Evolutionary conservation across 2,329 filamentous ascomycete species (phyloP), one percentile per base, ranked within the genome.

Genomic region (Pestalotiopsis sp.): DNA sequence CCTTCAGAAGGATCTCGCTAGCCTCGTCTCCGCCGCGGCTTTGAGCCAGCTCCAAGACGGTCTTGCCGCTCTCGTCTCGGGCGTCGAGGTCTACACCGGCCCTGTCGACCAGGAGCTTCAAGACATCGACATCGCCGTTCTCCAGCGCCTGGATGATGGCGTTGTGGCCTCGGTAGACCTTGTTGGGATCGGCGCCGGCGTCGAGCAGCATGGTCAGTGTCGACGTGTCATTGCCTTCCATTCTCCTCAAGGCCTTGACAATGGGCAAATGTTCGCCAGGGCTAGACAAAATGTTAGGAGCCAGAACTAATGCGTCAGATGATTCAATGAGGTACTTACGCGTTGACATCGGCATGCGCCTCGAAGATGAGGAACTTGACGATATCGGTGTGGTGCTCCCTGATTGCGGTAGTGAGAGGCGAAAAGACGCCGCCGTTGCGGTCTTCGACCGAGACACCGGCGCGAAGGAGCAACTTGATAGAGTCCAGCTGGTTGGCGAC

Each of bases 391-490:
- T 85, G 84, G 31, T 87, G 82, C 77, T 92, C 90, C 13, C 90
- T 88, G 68, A 92, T 88, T 9, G 89, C 89, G 0, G 89, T 91
- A 0, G 90, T 92, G 3, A 92, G 83, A 0, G 90, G 88, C 0
- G 89, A 91, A 81, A 93, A 93, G 63, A 92, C 91, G 66, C 91
- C 91, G 23, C 90, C 90, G 75, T 91, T 92, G 80, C 90, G 90
- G 79, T 92, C 91, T 77, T 92, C 90, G 67, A 92, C 89, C 56
- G 85, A 90, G 20, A 92, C 87, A 14, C 91, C 91, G 0, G 90
- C 88, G 17, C 82, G 83, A 17, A 92, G 82, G 41, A 92, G 84
- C 60, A 92, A 79, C 79, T 91, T 91, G 78, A 93, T 84, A 45
- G 87, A 90, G 69, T 91, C 89, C 14, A 92, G 83, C 77, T 92